Evolutionary conservation across 495 filamentous ascomycete genomes (phyloP), one percentile per base, ranked within the genome.

Genomic region (Neurospora sp.): DNA sequence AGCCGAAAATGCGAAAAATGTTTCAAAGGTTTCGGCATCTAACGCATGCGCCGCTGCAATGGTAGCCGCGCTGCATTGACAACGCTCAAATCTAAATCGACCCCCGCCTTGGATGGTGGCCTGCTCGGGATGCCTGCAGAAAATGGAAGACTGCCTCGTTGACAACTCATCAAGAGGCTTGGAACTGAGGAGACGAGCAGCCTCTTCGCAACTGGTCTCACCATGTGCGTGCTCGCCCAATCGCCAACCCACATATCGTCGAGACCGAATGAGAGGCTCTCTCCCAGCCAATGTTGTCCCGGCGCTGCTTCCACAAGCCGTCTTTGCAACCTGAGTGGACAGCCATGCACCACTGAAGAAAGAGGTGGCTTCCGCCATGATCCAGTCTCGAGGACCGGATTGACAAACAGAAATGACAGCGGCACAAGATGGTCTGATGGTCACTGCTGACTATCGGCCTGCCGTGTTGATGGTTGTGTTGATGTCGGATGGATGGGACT

Each of bases 311-410:
- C 31, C 53, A 35, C 53, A 65, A 35, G 53, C 53, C 53, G 7
- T 41, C 39, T 37, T 40, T 40, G 40, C 70, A 10, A 69, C 9
- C 31, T 74, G 73, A 74, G 20, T 74, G 73, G 73, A 72, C 40
- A 38, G 14, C 44, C 18, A 18, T 48, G 38, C 40, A 65, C 73
- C 73, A 72, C 73, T 72, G 48, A 48, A 65, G 53, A 65, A 18
- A 37, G 53, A 65, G 53, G 35, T 65, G 53, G 27, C 53, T 65
- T 65, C 27, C 53, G 27, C 9, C 14, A 18, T 65, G 53, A 65
- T 18, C 53, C 53, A 65, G 53, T 65, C 53, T 65, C 27, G 53
- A 65, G 53, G 2, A 14, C 31, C 27, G 53, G 14, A 35, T 27
- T 35, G 27, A 65, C 53, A 65, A 65, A 65, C 27, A 14, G 53